Base-by-base conservation (phyloP, 352 stramenopile species). In the Pythium rishiriense region DNA sequence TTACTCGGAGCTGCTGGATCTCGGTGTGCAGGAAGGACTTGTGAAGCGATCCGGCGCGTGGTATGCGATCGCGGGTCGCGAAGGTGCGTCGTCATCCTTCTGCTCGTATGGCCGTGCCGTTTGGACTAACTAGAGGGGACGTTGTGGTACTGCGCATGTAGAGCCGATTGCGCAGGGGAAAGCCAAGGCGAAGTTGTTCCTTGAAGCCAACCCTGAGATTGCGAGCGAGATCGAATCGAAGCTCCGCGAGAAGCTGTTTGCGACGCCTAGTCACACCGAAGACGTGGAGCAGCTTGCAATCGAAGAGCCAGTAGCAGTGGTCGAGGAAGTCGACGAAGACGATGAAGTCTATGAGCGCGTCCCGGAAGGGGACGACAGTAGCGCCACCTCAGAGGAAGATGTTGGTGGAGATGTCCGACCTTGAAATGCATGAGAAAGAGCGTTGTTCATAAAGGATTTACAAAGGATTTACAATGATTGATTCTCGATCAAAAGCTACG, bases 151-250 rank as follows among this genome's bases (percentile, higher is more conserved):
- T 59, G n/a, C 5, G 33, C 48, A 31, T 56, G 19, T 47, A 94
- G 87, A 93, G 61, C 87, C 87, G 8, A 95, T 95, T 46, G 87
- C 76, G 1, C 87, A 95, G 63, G 87, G 87, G 31, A 92, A 90
- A 46, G 76, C 79, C 31, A 95, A 95, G 60, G 87, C 87, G 17
- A 95, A 95, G 70, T 35, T 83, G 9, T 95, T 92, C 49, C 50
- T 95, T 11, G 74, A 92, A 59, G 78, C 83, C 47, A 88, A 95
- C 57, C 80, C 85, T 19, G 75, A 86, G 21, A 78, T 95, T 37
- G 83, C 85, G 4, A 73, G 70, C 17, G 73, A 87, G 12, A 85
- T 95, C 37, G 87, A 95, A 74, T 57, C 69, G 22, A 86, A 91
- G 58, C 69, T 95, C 8, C 85, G 87, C 43, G 62, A 68, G 15